Base-by-base conservation (phyloP, 495 filamentous ascomycete species). In the Echria macrotheca region DNA sequence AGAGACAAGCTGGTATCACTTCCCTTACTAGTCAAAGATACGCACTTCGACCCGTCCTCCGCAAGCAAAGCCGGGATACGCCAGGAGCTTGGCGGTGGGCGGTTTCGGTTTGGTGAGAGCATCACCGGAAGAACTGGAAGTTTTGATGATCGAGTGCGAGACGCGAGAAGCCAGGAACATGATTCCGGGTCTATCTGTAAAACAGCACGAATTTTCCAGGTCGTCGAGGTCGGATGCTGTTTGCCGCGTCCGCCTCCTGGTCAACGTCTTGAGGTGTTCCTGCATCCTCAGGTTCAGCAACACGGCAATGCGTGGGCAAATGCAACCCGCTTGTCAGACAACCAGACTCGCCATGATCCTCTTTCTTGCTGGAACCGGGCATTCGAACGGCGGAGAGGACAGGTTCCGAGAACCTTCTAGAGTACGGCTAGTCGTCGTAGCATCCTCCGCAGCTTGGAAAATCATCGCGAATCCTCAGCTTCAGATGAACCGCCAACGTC, bases 401-500 rank as follows among this genome's bases (percentile, higher is more conserved):
- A 35, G 39, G 18, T 48, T 48, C 45, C 45, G 45, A 35, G 22
- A 48, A 38, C 28, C 45, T 48, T 48, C 45, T 40, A 48, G 45
- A 48, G 38, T n/a, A 23, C 24, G 38, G 12, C 12, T 18, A 39
- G 8, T 17, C 36, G n/a, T 39, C n/a, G 19, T 39, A 17, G 8
- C 9, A 11, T 39, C 12, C 17, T 39, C 36, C 36, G 8, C 36
- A 39, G 9, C 9, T 17, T 39, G 3, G 42, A 18, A 7, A 48
- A 48, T 48, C 46, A 29, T 18, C 29, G 46, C 19, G 14, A 40
- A 48, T 48, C 46, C 32, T 39, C 22, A 33, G 46, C 46, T 39
- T 48, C 33, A 39, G 46, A 48, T 25, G 46, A 48, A 48, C 33
- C 25, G 21, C 21, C 33, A 18, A 32, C 46, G 33, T 38, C 14